These are phyloP conservation scores for Fusarium subglutinans DNA, from an alignment of 2,329 filamentous ascomycete genomes.

Conservation along the genomic window DNA sequence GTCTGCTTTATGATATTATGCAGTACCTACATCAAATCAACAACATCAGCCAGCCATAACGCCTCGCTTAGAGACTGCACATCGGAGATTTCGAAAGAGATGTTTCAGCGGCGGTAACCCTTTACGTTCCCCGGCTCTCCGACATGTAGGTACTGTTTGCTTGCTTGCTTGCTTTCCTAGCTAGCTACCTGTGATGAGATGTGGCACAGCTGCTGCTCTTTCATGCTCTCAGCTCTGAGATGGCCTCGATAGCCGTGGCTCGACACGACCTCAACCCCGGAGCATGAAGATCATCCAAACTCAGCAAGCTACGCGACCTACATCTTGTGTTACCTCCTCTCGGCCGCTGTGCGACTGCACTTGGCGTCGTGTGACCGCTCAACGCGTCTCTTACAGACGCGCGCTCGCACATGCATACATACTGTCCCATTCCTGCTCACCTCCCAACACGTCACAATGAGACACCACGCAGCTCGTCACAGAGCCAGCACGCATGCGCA, in stretches of 20 bases:
- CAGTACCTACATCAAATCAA: constrained; percentile 27
- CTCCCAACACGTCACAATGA: constrained; percentile 41
- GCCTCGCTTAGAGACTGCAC: constrained; percentile 39
- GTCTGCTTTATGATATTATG: constrained; percentile 15
- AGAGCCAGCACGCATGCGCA: constrained; percentile 10
- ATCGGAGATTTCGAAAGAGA: constrained; percentile 42
- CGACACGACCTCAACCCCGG: constrained; percentile 20
- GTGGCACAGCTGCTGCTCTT: constrained; percentile 14
- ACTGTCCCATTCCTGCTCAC: constrained; percentile 14
- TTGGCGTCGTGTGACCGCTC: constrained; percentile 20
- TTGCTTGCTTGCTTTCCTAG: not conserved
- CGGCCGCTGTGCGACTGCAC: not conserved
- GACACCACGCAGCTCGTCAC: constrained; percentile 30
- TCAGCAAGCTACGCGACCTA: constrained; percentile 13
- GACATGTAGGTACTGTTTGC: constrained; percentile 15
- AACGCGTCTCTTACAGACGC: constrained; percentile 8
- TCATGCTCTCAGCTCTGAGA: constrained; percentile 13
- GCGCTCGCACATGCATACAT: constrained; percentile 1
- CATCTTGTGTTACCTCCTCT: constrained; percentile 25
- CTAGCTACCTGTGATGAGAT: not conserved
- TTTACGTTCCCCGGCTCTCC: constrained; percentile 17
- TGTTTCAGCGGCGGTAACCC: constrained; percentile 26
- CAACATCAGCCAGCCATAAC: constrained; percentile 20
- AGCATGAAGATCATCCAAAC: constrained; percentile 11
- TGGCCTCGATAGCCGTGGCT: constrained; percentile 18